These are phyloP conservation scores for Aspergillus cavernicola DNA, from an alignment of 495 filamentous ascomycete genomes.

Conservation along the genomic window DNA sequence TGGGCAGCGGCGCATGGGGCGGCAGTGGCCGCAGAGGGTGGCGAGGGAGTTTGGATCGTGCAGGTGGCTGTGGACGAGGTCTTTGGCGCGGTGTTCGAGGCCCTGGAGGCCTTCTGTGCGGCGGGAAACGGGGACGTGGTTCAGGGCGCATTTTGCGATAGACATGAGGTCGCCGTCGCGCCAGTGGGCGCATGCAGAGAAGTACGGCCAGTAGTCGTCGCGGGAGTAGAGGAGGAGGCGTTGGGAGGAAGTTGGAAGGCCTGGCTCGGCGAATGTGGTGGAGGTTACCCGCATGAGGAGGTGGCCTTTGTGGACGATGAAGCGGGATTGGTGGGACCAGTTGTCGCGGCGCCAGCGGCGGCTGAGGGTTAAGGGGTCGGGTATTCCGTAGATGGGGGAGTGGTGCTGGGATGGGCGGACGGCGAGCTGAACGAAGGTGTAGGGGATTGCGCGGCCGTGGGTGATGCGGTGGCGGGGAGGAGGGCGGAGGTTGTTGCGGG, in stretches of 20 bases:
- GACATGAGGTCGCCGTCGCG: slow-evolving; percentile 55
- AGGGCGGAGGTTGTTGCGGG: slow-evolving; percentile 34
- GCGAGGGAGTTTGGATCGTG: slow-evolving; percentile 46
- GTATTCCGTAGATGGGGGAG: slow-evolving; percentile 42
- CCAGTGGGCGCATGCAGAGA: slow-evolving; percentile 58
- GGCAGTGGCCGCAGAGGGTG: slow-evolving; percentile 48
- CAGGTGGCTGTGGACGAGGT: slow-evolving; percentile 28
- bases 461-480: slow-evolving; percentile 48
- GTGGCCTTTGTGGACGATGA: slow-evolving; percentile 45
- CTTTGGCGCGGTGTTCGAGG: slow-evolving; percentile 37
- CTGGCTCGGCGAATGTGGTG: slow-evolving; percentile 40
- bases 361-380: slow-evolving; percentile 28
- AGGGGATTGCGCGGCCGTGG: slow-evolving; percentile 48
- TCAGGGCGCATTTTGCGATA: slow-evolving; percentile 55
- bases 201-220: slow-evolving; percentile 58
- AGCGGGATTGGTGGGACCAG: slow-evolving; percentile 50
- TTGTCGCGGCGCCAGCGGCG: slow-evolving; percentile 48
- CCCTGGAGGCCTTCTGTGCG: slow-evolving; percentile 35
- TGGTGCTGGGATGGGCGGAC: slow-evolving; percentile 39
- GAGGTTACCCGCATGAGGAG: slow-evolving; percentile 52
- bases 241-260: slow-evolving; percentile 39
- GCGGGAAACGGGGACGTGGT: slow-evolving; percentile 48
- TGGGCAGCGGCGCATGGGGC: slow-evolving; percentile 54
- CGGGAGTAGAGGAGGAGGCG: slow-evolving; percentile 53
- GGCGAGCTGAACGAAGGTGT: slow-evolving; percentile 52